A percentile compares a stretch with the other conserved stretches of the same genome.
phyloP scores from a whole-genome alignment of 371 early-diverging fungal genomes.

The Mycotypha africana region DNA sequence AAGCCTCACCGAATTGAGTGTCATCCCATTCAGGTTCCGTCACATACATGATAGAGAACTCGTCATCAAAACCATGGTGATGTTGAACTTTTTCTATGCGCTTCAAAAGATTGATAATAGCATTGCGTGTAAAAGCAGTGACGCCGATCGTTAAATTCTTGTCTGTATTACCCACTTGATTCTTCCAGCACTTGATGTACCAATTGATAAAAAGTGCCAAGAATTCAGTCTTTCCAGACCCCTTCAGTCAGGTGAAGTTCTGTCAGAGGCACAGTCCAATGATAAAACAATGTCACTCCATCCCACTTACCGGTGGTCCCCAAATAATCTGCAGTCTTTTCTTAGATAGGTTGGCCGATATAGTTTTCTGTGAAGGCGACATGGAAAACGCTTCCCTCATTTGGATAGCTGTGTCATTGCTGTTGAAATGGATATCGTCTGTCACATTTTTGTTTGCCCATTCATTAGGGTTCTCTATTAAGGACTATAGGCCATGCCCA shows the following conservation, averaged over 20 bases:
- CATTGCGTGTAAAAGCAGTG: constrained; percentile 52
- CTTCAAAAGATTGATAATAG: constrained; percentile 42
- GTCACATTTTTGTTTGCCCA: constrained; percentile 13
- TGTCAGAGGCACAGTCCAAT: no score
- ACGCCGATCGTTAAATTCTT: constrained; percentile 41
- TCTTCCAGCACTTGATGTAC: constrained; percentile 27
- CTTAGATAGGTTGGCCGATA: constrained; percentile 28
- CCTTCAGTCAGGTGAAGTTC: no score
- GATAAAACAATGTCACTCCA: no score
- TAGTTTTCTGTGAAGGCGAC: constrained; percentile 51
- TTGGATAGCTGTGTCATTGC: constrained; percentile 23
- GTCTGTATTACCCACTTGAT: constrained; percentile 4
- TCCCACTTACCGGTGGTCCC: constrained; percentile 51
- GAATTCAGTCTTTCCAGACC: constrained; percentile 58
- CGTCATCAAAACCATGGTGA: constrained; percentile 1
- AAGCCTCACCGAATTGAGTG: neutral
- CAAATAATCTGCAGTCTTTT: constrained; percentile 49
- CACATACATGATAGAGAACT: constrained; percentile 11
- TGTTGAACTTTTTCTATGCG: constrained; percentile 35
- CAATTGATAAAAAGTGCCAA: constrained; percentile 44
- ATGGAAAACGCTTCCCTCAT: constrained; percentile 39
- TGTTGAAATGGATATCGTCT: constrained; percentile 2
- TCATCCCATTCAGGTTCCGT: no score
- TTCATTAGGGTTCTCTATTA: constrained; percentile 22
- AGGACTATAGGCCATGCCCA: constrained; percentile 3